A percentile compares a stretch with the other conserved stretches of the same genome.
These are phyloP conservation scores for Gnomoniopsis sp. DNA, from an alignment of 2,329 filamentous ascomycete species.

Conservation along the genomic window DNA sequence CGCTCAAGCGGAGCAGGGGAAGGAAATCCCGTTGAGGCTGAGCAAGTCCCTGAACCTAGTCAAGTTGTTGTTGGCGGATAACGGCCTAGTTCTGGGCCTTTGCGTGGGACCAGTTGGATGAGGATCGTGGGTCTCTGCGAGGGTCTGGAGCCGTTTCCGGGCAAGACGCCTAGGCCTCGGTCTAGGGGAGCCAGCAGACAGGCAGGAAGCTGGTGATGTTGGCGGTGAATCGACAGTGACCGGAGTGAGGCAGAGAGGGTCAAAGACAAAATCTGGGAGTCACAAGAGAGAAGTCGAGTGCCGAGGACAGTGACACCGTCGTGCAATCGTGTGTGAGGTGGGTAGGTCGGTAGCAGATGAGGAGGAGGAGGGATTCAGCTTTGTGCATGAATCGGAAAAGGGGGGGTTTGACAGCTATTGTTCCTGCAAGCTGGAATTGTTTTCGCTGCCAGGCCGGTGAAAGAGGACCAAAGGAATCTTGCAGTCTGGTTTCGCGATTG, in stretches of 20 bases:
- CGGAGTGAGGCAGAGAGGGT: background rate
- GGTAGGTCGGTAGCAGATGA: background rate
- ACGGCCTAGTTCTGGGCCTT: conserved; percentile 7
- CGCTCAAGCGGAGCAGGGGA: conserved; percentile 1
- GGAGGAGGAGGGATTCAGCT: background rate
- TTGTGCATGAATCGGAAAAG: background rate
- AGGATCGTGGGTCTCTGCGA: background rate
- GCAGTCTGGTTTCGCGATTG: background rate
- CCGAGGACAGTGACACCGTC: background rate
- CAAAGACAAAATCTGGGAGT: background rate
- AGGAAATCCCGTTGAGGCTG: conserved; percentile 14
- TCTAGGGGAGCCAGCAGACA: background rate
- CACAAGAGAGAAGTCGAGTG: background rate
- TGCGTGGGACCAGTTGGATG: conserved; percentile 3
- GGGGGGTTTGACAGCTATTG: background rate
- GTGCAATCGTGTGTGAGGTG: background rate
- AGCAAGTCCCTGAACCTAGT: conserved; percentile 9
- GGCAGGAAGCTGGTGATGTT: background rate
- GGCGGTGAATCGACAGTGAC: background rate
- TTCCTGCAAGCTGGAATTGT: background rate
- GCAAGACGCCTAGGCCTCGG: background rate
- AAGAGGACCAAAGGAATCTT: background rate
- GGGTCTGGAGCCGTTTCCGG: background rate
- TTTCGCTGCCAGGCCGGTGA: background rate
- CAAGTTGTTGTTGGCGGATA: background rate